Base-by-base conservation (phyloP, 768 basidiomycete genomes). In the Multifurca ochricompacta region DNA sequence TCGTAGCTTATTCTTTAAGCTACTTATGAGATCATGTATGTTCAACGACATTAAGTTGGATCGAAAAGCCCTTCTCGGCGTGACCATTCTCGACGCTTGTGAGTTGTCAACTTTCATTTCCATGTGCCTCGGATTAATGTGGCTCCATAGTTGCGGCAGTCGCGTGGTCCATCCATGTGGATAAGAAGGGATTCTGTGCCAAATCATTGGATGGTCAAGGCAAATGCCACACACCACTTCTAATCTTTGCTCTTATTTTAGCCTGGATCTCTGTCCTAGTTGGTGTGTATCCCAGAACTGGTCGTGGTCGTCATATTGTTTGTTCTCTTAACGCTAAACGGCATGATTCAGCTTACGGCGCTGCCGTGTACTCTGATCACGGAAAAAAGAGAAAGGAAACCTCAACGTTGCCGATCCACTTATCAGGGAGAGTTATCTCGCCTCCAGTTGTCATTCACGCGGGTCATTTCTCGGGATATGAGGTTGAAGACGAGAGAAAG, bases 41-140 rank as follows among this genome's bases (percentile, higher is more conserved):
- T 57, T 52, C 39, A 52, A 52, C 19, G 25, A 42, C 6, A 6
- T 36, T 28, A 57, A 51, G 40, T 23, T 13, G 9, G 56, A 57
- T 18, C 40, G 28, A 28, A 28, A 7, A n/a, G 32, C 4, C 34
- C 34, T 57, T 30, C 14, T 36, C 28, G 21, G 11, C 35, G 51
- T 57, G 21, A 13, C 50, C 27, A 8, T 47, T 8, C 45, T 57
- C 51, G 51, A 57, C 2, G 2, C 13, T 16, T 19, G 55, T 56
- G 41, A 46, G 50, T 51, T 7, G 5, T 48, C 28, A 3, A 9
- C 9, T 21, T n/a, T 2, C 6, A 35, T n/a, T 16, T 13, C 37
- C 36, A 23, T 10, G 4, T 16, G 28, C 3, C 14, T 28, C 23
- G 30, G 6, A 14, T 44, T 48, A 44, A 46, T 41, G 25, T 27